phyloP scores from a whole-genome alignment of 2,329 filamentous ascomycete genomes.

The Calonectria pteridis region DNA sequence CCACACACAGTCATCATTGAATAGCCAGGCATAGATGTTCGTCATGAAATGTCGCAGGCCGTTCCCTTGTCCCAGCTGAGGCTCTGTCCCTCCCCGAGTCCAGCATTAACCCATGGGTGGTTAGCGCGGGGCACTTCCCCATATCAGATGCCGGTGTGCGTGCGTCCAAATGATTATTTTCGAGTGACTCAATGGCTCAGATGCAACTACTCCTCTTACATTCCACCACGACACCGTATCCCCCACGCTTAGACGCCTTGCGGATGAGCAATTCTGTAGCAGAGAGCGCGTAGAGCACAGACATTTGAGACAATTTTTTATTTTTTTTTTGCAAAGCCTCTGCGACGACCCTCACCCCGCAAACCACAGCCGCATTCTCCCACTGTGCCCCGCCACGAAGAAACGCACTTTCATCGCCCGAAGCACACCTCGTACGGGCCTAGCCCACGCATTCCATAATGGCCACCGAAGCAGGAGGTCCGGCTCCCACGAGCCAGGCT shows the following conservation, averaged over 20 bases:
- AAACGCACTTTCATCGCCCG: slow-evolving; percentile 27
- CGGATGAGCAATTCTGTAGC: neutral
- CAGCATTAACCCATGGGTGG: slow-evolving; percentile 25
- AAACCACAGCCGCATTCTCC: slow-evolving; percentile 12
- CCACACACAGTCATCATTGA: neutral
- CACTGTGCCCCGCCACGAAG: slow-evolving; percentile 36
- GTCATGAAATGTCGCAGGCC: neutral
- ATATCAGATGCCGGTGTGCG: slow-evolving; percentile 36
- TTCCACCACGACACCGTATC: slow-evolving; percentile 14
- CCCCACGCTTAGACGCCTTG: neutral
- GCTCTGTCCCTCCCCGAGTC: slow-evolving; percentile 10
- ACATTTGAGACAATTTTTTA: neutral
- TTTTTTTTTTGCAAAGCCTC: neutral
- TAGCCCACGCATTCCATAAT: slow-evolving; percentile 38
- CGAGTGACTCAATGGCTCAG: slow-evolving; percentile 50
- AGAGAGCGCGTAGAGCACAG: neutral
- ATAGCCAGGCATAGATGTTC: neutral
- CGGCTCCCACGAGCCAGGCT: slow-evolving; percentile 43
- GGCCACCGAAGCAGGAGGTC: slow-evolving; percentile 49
- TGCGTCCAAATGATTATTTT: slow-evolving; percentile 42
- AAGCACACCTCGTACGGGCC: slow-evolving; percentile 22
- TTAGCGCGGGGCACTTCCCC: slow-evolving; percentile 52
- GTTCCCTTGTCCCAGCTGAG: slow-evolving; percentile 11
- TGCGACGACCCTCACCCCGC: neutral
- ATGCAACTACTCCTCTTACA: slow-evolving; percentile 24